A percentile compares a stretch with the other conserved stretches of the same genome.
Conservation (phyloP, 257 asterid genomes). For the Gentiana dahurica region DNA sequence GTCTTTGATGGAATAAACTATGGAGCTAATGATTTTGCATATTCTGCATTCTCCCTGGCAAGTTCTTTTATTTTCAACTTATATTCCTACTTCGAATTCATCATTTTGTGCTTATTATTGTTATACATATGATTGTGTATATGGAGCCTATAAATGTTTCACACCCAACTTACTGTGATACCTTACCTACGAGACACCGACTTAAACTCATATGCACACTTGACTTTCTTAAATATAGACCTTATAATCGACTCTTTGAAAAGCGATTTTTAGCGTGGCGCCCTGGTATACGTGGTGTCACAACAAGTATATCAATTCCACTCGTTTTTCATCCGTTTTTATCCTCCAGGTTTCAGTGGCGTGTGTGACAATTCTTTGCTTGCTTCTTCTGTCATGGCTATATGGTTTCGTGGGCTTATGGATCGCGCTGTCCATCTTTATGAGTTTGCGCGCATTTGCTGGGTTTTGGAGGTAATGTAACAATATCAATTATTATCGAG, state of each 20-base stretch:
- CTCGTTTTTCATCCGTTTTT: neutral
- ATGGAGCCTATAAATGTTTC: no score
- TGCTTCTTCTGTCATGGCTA: constrained; percentile 21
- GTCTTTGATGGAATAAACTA: constrained; percentile 47
- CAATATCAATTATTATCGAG: neutral
- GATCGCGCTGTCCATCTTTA: constrained; percentile 35
- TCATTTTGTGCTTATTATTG: no score
- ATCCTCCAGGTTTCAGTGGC: constrained; percentile 22
- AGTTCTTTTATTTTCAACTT: constrained; percentile 7
- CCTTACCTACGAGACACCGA: no score
- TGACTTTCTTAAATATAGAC: no score
- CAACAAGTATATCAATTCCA: neutral
- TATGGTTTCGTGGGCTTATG: constrained; percentile 36
- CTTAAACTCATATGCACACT: no score
- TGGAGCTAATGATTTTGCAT: constrained; percentile 47
- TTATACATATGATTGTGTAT: no score
- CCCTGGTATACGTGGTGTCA: no score
- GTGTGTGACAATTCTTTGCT: constrained; percentile 17
- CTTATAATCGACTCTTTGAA: no score
- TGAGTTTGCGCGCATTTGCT: constrained; percentile 32
- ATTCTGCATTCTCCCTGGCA: constrained; percentile 49
- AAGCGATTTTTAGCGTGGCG: no score
- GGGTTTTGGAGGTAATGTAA: constrained; percentile 32
- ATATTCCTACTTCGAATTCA: neutral
- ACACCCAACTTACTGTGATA: no score